Percentiles rank a stretch among this genome's conserved stretches.
Conservation (phyloP, 2,329 filamentous ascomycete genomes). For the Gliomastix tumulicola region DNA sequence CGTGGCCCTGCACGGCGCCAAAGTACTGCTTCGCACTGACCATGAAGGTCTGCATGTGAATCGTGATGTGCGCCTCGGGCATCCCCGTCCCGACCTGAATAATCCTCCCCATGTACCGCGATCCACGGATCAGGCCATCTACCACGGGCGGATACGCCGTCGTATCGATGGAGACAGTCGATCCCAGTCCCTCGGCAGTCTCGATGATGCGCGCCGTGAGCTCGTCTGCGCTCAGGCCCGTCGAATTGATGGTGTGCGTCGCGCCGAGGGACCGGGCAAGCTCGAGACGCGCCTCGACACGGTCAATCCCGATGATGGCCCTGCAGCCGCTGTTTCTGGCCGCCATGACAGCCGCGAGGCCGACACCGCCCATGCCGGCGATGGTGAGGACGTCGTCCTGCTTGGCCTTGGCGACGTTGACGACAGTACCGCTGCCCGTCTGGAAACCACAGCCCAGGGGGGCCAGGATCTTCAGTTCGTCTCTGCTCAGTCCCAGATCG, state of each 20-base stretch:
- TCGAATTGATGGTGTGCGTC: slow-evolving; percentile 19
- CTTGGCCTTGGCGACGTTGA: slow-evolving; percentile 18
- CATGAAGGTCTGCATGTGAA: slow-evolving; percentile 38
- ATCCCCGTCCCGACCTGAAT: slow-evolving; percentile 42
- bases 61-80: slow-evolving; percentile 28
- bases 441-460: slow-evolving; percentile 23
- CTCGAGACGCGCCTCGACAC: slow-evolving; percentile 14
- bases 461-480: slow-evolving; percentile 2
- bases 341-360: slow-evolving; percentile 24
- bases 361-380: slow-evolving; percentile 24
- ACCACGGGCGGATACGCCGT: slow-evolving; percentile 34
- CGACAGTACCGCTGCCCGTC: slow-evolving; percentile 24
- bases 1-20: slow-evolving; percentile 24
- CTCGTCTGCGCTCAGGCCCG: slow-evolving; percentile 10
- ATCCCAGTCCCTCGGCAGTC: slow-evolving; percentile 37
- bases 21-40: slow-evolving; percentile 37
- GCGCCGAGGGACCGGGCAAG: slow-evolving; percentile 22
- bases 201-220: slow-evolving; percentile 16
- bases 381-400: slow-evolving; percentile 18
- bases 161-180: slow-evolving; percentile 40
- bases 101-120: slow-evolving; percentile 36
- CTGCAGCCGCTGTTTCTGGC: slow-evolving; percentile 15
- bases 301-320: slow-evolving; percentile 20
- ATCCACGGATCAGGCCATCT: slow-evolving; percentile 30
- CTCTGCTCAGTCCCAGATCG: slow-evolving; percentile 6